Evolutionary conservation across 768 basidiomycete species (phyloP).

Genomic region (Boletus coccyginus): DNA sequence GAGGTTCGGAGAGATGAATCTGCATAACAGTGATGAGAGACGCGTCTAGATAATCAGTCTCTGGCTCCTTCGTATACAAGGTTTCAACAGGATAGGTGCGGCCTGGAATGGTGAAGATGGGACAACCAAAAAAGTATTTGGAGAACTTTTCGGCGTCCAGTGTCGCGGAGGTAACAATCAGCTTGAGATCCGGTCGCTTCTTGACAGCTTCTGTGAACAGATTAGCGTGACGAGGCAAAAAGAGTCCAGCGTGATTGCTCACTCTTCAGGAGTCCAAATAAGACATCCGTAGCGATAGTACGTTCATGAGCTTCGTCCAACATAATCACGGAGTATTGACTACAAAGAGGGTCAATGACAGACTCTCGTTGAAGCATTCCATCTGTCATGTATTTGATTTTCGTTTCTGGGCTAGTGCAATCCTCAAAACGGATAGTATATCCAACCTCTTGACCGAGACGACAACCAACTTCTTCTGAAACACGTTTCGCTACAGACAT

Average conservation of each 20-base stretch:
- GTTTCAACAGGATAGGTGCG: constrained; percentile 98
- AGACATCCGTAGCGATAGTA: constrained; percentile 96
- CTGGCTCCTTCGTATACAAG: constrained; percentile 98
- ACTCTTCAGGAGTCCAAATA: constrained; percentile 89
- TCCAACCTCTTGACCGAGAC: constrained; percentile 95
- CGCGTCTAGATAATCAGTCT: constrained; percentile 95
- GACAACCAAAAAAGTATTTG: constrained; percentile 97
- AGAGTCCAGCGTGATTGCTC: constrained; percentile 10
- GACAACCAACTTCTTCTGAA: constrained; percentile 96
- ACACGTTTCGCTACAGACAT: constrained; percentile 99
- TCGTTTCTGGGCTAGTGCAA: constrained; percentile 96
- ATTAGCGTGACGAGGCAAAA: constrained; percentile 14
- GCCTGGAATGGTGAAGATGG: constrained; percentile 99
- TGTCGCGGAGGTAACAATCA: constrained; percentile 98
- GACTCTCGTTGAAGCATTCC: constrained; percentile 99
- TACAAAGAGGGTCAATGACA: constrained; percentile 91
- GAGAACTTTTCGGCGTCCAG: constrained; percentile 99
- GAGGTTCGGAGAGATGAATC: constrained; percentile 97
- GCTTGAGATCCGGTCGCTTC: constrained; percentile 90
- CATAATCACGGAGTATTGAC: constrained; percentile 93
- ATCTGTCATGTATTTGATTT: constrained; percentile 99
- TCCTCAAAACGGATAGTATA: constrained; percentile 99
- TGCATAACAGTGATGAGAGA: constrained; percentile 99
- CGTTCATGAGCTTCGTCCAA: constrained; percentile 99
- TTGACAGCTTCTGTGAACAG: constrained; percentile 79